Conservation (phyloP, 1,284 basidiomycete species). For the Trichosporon sp. region DNA sequence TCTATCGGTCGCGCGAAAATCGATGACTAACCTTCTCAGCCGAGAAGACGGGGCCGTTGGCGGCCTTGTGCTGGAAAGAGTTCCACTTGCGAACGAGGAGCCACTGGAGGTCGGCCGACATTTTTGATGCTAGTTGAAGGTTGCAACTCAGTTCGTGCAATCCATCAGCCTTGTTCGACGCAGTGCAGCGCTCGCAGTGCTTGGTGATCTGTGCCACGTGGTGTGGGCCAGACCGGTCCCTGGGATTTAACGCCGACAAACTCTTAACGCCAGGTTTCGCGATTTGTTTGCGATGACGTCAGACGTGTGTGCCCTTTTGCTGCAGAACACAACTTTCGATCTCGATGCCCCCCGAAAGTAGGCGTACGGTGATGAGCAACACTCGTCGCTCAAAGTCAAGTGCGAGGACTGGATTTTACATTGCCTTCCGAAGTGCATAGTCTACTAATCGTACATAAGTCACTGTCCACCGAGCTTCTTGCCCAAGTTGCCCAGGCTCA, state of each 20-base stretch:
- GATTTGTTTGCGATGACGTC: background rate
- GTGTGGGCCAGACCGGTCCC: background rate
- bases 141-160: background rate
- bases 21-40: constrained; percentile 65
- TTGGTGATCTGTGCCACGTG: background rate
- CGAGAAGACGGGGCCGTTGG: constrained; percentile 72
- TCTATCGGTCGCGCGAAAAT: background rate
- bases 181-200: background rate
- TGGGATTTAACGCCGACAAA: background rate
- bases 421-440: constrained; percentile 1
- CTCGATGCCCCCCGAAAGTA: too few species aligned
- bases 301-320: background rate
- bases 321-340: too few species aligned
- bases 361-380: too few species aligned
- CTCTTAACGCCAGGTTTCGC: background rate
- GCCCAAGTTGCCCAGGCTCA: constrained; percentile 29
- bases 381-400: too few species aligned
- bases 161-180: background rate
- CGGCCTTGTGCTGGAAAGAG: constrained; percentile 76
- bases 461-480: constrained; percentile 22
- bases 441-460: constrained; percentile 4
- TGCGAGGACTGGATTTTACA: background rate
- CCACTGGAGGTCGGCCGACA: constrained; percentile 73
- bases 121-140: constrained; percentile 25
- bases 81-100: constrained; percentile 82